Conservation (phyloP, 2,329 filamentous ascomycete genomes). For the Hymenoscyphus salicellus region DNA sequence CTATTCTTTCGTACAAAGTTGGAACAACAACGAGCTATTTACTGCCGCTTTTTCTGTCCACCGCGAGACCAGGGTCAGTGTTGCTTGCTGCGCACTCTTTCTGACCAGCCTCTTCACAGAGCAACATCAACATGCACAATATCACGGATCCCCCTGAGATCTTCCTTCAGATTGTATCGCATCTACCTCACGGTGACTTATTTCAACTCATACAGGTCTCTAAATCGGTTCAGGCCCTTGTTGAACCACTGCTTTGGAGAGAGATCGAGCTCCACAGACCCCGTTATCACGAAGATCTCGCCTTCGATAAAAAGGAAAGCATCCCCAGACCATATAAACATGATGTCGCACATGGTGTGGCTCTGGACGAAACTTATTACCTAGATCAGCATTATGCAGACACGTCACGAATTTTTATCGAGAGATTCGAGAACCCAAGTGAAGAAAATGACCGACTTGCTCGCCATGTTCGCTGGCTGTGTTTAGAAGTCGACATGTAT, state of each 20-base stretch:
- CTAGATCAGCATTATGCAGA: background rate
- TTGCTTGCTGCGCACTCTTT: too few species aligned
- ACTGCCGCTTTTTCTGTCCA: too few species aligned
- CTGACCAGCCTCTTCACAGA: too few species aligned
- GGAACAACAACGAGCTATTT: too few species aligned
- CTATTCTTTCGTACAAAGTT: too few species aligned
- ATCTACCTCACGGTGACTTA: background rate
- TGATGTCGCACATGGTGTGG: background rate
- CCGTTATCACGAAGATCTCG: background rate
- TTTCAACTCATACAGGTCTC: background rate
- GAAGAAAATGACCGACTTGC: background rate
- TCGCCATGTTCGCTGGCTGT: background rate
- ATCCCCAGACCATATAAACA: background rate
- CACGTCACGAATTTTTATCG: background rate
- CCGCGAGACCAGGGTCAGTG: too few species aligned
- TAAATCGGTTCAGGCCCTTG: background rate
- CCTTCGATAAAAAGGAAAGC: background rate
- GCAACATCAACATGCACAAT: background rate
- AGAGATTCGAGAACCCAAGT: background rate
- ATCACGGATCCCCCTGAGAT: background rate
- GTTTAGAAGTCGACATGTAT: background rate
- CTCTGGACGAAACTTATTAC: background rate
- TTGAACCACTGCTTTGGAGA: background rate
- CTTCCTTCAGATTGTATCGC: background rate
- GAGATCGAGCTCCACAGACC: background rate